Percentiles rank a stretch among this genome's conserved stretches.
Evolutionary conservation across 2,329 filamentous ascomycete genomes (phyloP).

Genomic region (Cercospora citrullina): DNA sequence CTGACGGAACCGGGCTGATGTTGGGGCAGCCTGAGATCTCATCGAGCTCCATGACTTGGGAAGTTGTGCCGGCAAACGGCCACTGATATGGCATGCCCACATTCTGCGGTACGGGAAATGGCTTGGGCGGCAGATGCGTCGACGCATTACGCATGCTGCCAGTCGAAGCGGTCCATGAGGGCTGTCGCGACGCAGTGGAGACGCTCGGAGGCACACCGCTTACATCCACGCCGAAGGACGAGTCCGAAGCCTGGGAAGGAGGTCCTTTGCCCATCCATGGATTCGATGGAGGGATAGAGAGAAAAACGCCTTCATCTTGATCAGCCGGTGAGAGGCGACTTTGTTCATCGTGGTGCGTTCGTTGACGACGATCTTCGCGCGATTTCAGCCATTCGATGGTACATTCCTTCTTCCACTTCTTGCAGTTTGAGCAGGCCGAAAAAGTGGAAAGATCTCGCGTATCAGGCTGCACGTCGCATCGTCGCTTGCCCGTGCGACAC

Average conservation of each 20-base stretch:
- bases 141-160: not conserved
- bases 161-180: not conserved
- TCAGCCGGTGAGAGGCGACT: not conserved
- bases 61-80: not conserved
- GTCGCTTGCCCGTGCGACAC: conserved; percentile 19
- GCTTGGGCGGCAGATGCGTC: not conserved
- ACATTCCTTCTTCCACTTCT: conserved; percentile 21
- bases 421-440: conserved; percentile 20
- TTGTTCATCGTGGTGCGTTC: not conserved
- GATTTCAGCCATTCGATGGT: conserved; percentile 20
- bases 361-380: conserved; percentile 12
- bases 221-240: not conserved
- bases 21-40: not conserved
- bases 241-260: not conserved
- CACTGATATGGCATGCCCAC: not conserved
- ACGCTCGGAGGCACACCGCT: not conserved
- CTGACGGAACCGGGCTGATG: not conserved
- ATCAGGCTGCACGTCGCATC: conserved; percentile 17
- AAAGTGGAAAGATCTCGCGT: conserved; percentile 8
- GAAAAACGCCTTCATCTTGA: conserved; percentile 3
- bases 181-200: conserved; percentile 3
- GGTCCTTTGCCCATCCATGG: conserved; percentile 5
- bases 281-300: not conserved
- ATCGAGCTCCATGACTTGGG: not conserved
- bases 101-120: not conserved